Percentiles rank a stretch among this genome's conserved stretches.
These are phyloP conservation scores for Paramecium primaurelia DNA, from an alignment of 73 alveolate species.

Conservation along the genomic window DNA sequence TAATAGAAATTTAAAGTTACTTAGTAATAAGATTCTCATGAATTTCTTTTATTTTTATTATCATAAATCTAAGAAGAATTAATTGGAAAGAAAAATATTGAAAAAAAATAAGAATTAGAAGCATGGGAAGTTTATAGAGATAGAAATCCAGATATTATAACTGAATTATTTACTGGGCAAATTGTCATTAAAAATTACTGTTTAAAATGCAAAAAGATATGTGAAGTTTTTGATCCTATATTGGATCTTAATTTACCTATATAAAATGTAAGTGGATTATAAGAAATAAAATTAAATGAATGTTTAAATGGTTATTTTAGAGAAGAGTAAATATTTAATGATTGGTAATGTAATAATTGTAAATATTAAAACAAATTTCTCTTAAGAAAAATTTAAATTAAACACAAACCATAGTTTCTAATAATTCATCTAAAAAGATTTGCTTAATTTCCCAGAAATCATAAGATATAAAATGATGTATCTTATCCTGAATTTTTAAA, in stretches of 20 bases:
- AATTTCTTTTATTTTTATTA: background rate
- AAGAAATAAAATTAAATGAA: background rate
- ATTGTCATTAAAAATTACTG: background rate
- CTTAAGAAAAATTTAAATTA: background rate
- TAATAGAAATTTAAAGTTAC: background rate
- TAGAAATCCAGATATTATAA: background rate
- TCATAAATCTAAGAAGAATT: background rate
- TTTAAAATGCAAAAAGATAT: background rate
- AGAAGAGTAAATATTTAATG: background rate
- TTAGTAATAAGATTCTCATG: background rate
- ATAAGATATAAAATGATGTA: background rate
- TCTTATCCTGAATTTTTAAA: background rate
- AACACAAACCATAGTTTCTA: background rate
- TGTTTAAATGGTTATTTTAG: background rate
- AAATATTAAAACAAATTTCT: background rate
- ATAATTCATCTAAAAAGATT: background rate
- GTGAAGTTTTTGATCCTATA: background rate
- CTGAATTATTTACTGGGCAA: background rate
- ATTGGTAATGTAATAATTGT: background rate
- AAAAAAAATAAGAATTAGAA: background rate
- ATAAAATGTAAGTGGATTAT: background rate
- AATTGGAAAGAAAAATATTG: background rate
- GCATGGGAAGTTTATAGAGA: background rate
- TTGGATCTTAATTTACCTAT: background rate
- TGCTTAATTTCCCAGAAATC: background rate